Conservation (phyloP, 1,284 basidiomycete genomes). For the Cryptococcus sp. region DNA sequence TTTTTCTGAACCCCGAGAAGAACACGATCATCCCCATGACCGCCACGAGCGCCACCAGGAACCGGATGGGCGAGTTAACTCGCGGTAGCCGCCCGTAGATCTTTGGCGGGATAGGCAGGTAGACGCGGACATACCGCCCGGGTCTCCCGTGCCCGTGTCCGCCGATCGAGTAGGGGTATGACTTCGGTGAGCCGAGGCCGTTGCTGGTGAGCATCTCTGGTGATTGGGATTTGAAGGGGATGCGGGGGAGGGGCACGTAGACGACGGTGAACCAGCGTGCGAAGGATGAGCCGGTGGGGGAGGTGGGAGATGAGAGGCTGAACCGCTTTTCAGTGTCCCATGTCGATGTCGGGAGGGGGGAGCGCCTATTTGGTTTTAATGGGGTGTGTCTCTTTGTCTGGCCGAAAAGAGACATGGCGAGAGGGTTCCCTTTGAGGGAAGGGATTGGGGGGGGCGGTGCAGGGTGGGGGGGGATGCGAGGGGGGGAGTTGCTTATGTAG, state of each 20-base stretch:
- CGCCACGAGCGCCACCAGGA: conserved; percentile 53
- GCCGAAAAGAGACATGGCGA: conserved; percentile 50
- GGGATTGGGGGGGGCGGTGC: too few species aligned
- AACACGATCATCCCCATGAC: conserved; percentile 56
- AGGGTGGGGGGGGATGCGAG: too few species aligned
- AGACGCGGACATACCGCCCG: conserved; percentile 34
- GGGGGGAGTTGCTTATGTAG: too few species aligned
- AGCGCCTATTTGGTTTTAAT: conserved; percentile 36
- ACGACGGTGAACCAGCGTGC: conserved; percentile 42
- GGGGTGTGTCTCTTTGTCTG: conserved; percentile 46
- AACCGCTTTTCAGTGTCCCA: conserved; percentile 38
- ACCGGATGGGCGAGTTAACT: conserved; percentile 56
- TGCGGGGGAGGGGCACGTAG: conserved; percentile 41
- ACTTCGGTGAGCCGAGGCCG: conserved; percentile 18
- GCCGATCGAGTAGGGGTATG: conserved; percentile 5
- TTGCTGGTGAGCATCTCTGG: conserved; percentile 16
- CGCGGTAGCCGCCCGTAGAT: conserved; percentile 53
- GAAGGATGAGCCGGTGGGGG: conserved; percentile 12
- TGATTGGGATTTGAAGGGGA: conserved; percentile 20
- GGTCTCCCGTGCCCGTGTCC: not conserved
- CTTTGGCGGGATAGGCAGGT: conserved; percentile 63
- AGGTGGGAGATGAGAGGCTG: conserved; percentile 24
- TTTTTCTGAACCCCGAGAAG: conserved; percentile 58
- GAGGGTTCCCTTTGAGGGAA: too few species aligned
- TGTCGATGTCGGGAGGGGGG: conserved; percentile 44